Conservation (phyloP, 176 grass and related monocot species). For the Carex scoparia region DNA sequence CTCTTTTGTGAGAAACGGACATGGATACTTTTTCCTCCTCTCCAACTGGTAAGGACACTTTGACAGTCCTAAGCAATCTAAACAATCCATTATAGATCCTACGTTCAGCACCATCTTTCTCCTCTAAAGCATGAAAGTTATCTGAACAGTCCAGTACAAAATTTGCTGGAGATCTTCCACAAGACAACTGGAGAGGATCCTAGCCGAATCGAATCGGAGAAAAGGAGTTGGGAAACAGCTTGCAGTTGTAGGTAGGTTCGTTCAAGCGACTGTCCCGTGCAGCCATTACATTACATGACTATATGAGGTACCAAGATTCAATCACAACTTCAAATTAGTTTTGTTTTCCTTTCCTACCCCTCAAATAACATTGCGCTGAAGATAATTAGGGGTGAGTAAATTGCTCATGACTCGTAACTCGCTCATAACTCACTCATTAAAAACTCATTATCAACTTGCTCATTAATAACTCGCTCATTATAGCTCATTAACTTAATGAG, state of each 20-base stretch:
- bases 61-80: not conserved
- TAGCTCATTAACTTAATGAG: too few relatives aligned
- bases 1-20: not conserved
- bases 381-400: too few relatives aligned
- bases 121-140: not conserved
- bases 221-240: not conserved
- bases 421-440: too few relatives aligned
- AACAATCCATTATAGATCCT: not conserved
- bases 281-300: not conserved
- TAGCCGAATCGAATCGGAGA: not conserved
- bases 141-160: not conserved
- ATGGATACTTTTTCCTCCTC: not conserved
- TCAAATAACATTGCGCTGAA: not conserved
- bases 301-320: not conserved
- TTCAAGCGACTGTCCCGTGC: not conserved
- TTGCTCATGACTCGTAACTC: too few relatives aligned
- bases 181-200: not conserved
- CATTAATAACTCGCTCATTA: too few relatives aligned
- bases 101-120: not conserved
- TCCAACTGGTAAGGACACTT: not conserved
- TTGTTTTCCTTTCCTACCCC: not conserved
- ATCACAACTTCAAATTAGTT: not conserved
- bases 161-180: not conserved
- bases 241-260: not conserved
- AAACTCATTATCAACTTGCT: too few relatives aligned